These are phyloP conservation scores for Schwanniomyces polymorphus DNA, from an alignment of 805 yeast species.

Conservation along the genomic window DNA sequence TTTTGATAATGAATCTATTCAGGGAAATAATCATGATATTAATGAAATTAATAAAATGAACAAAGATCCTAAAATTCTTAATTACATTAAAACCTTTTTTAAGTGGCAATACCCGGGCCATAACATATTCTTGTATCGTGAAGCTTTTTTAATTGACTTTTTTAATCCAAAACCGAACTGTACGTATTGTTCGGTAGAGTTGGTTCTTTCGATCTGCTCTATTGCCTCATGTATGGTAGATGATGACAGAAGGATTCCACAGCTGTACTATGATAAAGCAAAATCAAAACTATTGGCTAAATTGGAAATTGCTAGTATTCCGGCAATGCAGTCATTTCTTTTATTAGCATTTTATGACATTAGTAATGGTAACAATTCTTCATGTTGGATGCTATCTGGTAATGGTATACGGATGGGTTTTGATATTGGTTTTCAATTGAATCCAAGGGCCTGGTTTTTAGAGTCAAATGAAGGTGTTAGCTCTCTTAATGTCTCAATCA, in stretches of 20 bases:
- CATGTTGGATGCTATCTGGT: neutral
- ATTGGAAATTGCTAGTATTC: neutral
- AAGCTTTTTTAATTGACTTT: neutral
- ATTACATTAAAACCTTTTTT: neutral
- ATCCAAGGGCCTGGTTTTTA: neutral
- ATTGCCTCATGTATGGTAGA: neutral
- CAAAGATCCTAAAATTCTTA: neutral
- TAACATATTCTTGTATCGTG: neutral
- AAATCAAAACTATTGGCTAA: neutral
- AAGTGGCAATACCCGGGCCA: neutral
- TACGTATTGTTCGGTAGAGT: neutral
- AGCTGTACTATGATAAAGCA: neutral
- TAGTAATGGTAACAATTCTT: neutral
- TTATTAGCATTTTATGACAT: neutral
- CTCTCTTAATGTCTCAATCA: neutral
- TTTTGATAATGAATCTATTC: neutral
- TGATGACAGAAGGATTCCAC: neutral
- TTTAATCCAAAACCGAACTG: neutral
- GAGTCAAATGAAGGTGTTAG: neutral
- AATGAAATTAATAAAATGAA: neutral
- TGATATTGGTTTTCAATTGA: neutral
- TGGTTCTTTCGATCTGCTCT: neutral
- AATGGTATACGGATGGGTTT: neutral
- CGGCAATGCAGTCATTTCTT: neutral
- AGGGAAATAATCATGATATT: neutral